Percentiles rank a stretch among this genome's conserved stretches.
phyloP scores from a whole-genome alignment of 2,329 filamentous ascomycete species.

The Cladosporium sp. region DNA sequence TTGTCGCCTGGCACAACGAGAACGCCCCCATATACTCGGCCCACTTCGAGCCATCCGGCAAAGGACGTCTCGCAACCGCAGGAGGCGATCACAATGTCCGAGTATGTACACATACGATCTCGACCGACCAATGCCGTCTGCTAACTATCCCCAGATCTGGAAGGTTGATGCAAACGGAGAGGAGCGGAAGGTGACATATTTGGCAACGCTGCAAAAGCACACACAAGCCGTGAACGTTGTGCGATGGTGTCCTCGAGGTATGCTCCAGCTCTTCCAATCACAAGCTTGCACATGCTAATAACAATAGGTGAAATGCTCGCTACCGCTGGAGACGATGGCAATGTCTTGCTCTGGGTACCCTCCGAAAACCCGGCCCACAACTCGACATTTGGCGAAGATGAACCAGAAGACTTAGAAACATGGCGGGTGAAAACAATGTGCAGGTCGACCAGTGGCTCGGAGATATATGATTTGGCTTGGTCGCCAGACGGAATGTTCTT shows the following conservation, averaged over 20 bases:
- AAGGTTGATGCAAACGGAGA: constrained; percentile 80
- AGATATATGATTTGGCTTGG: constrained; percentile 98
- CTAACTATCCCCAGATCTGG: constrained; percentile 64
- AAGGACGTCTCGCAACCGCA: constrained; percentile 85
- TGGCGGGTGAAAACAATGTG: constrained; percentile 99
- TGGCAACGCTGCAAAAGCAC: constrained; percentile 88
- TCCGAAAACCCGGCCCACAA: constrained; percentile 66
- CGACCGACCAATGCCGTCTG: background rate
- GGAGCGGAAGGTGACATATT: constrained; percentile 82
- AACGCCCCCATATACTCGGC: constrained; percentile 96
- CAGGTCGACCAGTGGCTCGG: constrained; percentile 76
- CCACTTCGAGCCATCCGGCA: constrained; percentile 90
- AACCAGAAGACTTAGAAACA: constrained; percentile 87
- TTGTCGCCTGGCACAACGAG: constrained; percentile 98
- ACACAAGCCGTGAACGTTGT: constrained; percentile 98
- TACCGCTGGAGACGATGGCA: constrained; percentile 94
- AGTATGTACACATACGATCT: constrained; percentile 45
- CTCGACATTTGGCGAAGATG: constrained; percentile 65
- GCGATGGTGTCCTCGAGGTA: constrained; percentile 90
- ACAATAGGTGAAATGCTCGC: constrained; percentile 79
- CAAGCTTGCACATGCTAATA: background rate
- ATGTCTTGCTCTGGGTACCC: constrained; percentile 93
- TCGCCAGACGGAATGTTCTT: constrained; percentile 95
- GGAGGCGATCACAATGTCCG: constrained; percentile 96
- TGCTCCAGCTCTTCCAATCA: constrained; percentile 19